Evolutionary conservation across 257 asterid genomes (phyloP), one percentile per base, ranked within the genome.

Genomic region (Penstemon newberryi): DNA sequence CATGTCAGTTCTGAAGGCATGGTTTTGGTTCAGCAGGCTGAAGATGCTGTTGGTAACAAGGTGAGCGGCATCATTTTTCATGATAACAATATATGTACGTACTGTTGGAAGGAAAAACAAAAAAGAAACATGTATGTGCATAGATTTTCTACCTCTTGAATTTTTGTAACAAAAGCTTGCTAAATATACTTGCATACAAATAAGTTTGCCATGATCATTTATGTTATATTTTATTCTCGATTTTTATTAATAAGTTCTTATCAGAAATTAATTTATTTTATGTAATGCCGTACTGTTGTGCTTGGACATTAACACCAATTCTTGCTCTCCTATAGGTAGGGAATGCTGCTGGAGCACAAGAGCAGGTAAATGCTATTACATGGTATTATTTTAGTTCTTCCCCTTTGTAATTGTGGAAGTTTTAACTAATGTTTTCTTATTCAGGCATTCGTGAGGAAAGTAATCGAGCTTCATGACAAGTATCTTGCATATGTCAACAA

Each of bases 1-100:
- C 85, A 82, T 42, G 84, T 87, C 18, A 75, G 68, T 8, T 77
- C 78, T 56, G 87, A 82, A 75, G 94, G 94, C 4, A 82, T 71
- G 84, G 70, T 37, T 8, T 71, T 79, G 57, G 83, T 87, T 53
- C 83, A 82, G 73, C 85, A 82, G 69, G 87, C 87, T 0, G 90
- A 80, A 69, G 90, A 87, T 62, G 79, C 81, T 5, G 75, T 79
- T 7, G 67, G 47, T 65, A 79, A 67, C 63, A 84, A 78, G 83
- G 90, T 82, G 54, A 56, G 81, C 49, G 25, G 43, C 36, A 56
- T 11, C 42, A 40, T 8, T 55, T 40, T 19, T 25, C 33, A 25
- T 25, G 33, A 25, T 25, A 25, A 25, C 33, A 25, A 25, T 25
- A 25, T 25, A 25, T 25, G 33, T 25, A 25, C 33, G 33, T 25